Base-by-base conservation (phyloP, 1,139 yeast genomes). In the Suhomyces panamericanus region DNA sequence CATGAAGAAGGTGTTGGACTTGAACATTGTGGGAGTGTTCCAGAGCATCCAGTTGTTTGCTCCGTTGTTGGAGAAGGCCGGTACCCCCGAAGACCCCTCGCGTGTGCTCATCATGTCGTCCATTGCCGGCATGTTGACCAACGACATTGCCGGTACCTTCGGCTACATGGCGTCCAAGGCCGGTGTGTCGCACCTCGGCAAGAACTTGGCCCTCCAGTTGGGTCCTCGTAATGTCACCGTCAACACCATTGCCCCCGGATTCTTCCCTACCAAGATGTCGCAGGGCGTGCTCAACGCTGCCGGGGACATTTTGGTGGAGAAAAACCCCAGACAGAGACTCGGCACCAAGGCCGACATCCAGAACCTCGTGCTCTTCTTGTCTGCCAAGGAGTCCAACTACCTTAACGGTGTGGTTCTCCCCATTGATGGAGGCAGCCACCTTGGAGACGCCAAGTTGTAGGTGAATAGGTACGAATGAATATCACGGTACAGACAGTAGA, bases 161-260 rank as follows among this genome's bases (percentile, higher is more conserved):
- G 90, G 90, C 5, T 86, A 86, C 63, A 62, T 77, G 47, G 87
- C 91, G 7, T 85, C 91, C 42, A 86, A 86, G 64, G 88, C 91
- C 2, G 93, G 88, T 42, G 85, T 85, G 9, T 77, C 83, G 45
- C 93, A 86, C 61, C 60, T 86, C 62, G 85, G 85, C 33, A 81
- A 80, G 64, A 69, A 77, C 49, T 72, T 85, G 57, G 85, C 90
- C 2, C 59, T 74, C 40, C 83, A 81, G 55, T 72, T 85, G 56
- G 89, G 87, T 2, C 85, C 84, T n/a, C 66, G 75, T 44, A 78
- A 83, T 62, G 77, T 84, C 56, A 82, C 80, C 39, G 87, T 83
- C 53, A 85, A 85, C 64, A 70, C 81, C 8, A 65, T 86, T 53
- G 90, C 90, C 11, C 93, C 93, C 0, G 95, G 95, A 0, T 86